These are phyloP conservation scores for Diplodia scrobiculata DNA, from an alignment of 2,329 filamentous ascomycete genomes.

Conservation along the genomic window DNA sequence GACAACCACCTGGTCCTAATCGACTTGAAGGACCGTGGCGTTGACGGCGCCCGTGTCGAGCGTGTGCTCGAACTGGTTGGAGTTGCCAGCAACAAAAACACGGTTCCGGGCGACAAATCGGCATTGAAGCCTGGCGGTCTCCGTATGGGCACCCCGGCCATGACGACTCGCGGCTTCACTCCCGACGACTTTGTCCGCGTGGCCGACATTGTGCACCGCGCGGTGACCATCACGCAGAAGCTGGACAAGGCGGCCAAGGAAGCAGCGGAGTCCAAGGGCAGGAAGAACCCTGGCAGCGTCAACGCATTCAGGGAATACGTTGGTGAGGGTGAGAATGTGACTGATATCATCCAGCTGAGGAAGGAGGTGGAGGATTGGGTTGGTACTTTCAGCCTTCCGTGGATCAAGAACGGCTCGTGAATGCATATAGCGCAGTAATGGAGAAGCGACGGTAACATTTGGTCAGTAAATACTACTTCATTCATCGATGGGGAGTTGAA, in stretches of 20 bases:
- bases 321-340: constrained; percentile 47
- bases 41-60: constrained; percentile 95
- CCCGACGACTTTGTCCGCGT: constrained; percentile 83
- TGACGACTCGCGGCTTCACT: constrained; percentile 94
- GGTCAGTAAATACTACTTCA: constrained; percentile 1
- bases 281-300: constrained; percentile 46
- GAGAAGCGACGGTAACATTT: constrained; percentile 1
- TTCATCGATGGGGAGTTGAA: constrained; percentile 2
- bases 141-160: constrained; percentile 94
- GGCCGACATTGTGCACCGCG: constrained; percentile 47
- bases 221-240: constrained; percentile 47
- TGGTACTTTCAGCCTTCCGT: constrained; percentile 47
- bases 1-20: constrained; percentile 97
- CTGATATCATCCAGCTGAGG: constrained; percentile 46
- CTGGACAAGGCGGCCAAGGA: constrained; percentile 46
- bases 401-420: constrained; percentile 36
- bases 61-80: constrained; percentile 96
- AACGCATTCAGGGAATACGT: constrained; percentile 48
- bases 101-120: constrained; percentile 95
- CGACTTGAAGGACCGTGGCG: constrained; percentile 80
- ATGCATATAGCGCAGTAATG: not conserved
- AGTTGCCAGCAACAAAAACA: constrained; percentile 99
- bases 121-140: constrained; percentile 92
- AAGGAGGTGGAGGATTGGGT: constrained; percentile 49
- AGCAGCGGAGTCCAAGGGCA: constrained; percentile 41